Base-by-base conservation (phyloP, 192 early-diverging fungal species). In the Radiomyces spectabilis region DNA sequence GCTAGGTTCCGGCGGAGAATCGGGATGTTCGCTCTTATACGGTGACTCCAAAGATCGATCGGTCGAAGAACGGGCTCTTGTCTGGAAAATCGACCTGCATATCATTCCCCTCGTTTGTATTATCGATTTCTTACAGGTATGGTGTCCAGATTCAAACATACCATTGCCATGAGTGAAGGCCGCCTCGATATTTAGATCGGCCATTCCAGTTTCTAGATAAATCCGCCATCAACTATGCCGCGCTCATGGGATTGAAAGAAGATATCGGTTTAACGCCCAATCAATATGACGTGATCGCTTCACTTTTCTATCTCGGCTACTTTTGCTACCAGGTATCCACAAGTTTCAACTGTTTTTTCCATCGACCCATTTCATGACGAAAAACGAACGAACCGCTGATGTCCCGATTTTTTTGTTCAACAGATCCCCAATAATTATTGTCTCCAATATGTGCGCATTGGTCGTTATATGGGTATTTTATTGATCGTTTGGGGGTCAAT, bases 241-340 rank as follows among this genome's bases (percentile, higher is more conserved):
- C 55, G 15, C 39, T 58, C 12, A 27, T 59, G n/a, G 50, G 50
- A 33, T 41, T 66, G 10, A 52, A 48, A 2, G 38, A 52, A 6
- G 63, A 66, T 30, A 52, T 52, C 5, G 6, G 53, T 32, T 37
- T 66, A 19, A 22, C 38, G 12, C 42, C 33, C n/a, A 18, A 31
- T 29, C 37, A 65, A 12, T 65, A 48, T 27, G 21, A 40, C n/a
- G 44, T 42, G 42, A 13, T 65, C 16, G 56, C 51, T 3, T 65
- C 63, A n/a, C 48, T 65, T 7, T 65, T 65, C 42, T 65, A 65
- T 29, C 51, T 65, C 29, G 62, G 62, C 25, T 65, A 53, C 27
- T 37, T 59, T 40, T 3, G 42, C 5, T 38, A 31, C 29, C 57
- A 59, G 12, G 53, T 26, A 53, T 56, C 31, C 27, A 40, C 2